A percentile compares a stretch with the other conserved stretches of the same genome.
These are phyloP conservation scores for Euryodendron excelsum DNA, from an alignment of 148 eudicot species.

Conservation along the genomic window DNA sequence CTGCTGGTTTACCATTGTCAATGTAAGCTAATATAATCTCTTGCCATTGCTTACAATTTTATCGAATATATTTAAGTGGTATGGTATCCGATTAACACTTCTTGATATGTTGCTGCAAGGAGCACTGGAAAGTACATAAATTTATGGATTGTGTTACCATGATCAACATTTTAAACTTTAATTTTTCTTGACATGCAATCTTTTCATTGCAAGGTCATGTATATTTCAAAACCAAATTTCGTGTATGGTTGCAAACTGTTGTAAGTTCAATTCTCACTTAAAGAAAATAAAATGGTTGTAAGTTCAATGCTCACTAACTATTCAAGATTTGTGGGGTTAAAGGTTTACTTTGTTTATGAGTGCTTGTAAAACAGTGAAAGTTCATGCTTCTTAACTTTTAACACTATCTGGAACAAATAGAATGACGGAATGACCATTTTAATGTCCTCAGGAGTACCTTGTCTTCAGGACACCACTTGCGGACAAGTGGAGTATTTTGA, in stretches of 20 bases:
- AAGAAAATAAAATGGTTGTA: not conserved
- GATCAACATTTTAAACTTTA: not conserved
- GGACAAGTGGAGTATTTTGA: not conserved
- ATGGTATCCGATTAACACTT: not conserved
- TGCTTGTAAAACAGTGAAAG: not conserved
- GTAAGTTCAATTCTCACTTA: not conserved
- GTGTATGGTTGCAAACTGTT: not conserved
- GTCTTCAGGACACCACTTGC: not conserved
- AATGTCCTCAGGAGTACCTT: not conserved
- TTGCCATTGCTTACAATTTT: not conserved
- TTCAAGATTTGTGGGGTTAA: not conserved
- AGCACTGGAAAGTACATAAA: no score
- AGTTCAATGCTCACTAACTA: not conserved
- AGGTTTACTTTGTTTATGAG: not conserved
- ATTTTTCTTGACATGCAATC: not conserved
- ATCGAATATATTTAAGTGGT: not conserved
- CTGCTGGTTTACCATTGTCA: constrained; percentile 80
- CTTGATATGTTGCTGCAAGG: not conserved
- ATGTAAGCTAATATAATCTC: constrained; percentile 45
- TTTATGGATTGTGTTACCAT: not conserved
- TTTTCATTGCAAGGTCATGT: not conserved
- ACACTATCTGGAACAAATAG: not conserved
- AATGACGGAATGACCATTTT: not conserved
- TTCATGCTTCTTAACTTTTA: not conserved
- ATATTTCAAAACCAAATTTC: not conserved